Percentiles rank a stretch among this genome's conserved stretches.
Evolutionary conservation across 306 rosid species (phyloP).

Genomic region (Senna tora): DNA sequence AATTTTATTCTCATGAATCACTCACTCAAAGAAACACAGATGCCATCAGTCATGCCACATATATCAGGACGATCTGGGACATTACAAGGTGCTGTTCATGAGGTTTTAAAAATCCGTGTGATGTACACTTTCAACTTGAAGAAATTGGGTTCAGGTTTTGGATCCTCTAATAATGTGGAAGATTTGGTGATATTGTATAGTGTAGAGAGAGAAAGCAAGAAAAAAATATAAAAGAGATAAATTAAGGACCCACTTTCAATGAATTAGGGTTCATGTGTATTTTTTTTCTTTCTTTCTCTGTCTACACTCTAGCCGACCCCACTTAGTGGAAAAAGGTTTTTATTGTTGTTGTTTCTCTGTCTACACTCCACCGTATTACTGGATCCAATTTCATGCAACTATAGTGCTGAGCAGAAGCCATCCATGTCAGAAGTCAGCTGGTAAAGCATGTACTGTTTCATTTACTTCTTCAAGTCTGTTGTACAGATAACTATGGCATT

Average conservation of each 20-base stretch:
- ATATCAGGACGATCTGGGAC: background rate
- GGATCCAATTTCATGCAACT: no score
- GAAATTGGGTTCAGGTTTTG: background rate
- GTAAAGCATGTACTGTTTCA: conserved; percentile 5
- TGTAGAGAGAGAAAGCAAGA: no score
- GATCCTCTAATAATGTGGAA: no score
- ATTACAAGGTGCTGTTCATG: conserved; percentile 14
- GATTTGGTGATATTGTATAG: no score
- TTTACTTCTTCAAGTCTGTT: background rate
- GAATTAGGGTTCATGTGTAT: no score
- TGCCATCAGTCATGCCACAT: conserved; percentile 11
- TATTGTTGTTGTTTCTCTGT: no score
- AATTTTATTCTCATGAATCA: conserved; percentile 1
- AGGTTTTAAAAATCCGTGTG: conserved; percentile 17
- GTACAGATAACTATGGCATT: background rate
- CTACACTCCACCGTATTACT: no score
- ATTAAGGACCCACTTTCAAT: no score
- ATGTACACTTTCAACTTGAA: background rate
- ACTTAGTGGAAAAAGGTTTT: no score
- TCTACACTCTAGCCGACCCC: no score
- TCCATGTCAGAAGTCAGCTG: background rate
- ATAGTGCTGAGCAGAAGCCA: conserved; percentile 32
- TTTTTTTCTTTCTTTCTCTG: no score
- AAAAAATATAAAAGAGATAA: no score
- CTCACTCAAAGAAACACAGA: conserved; percentile 25